Evolutionary conservation across 257 asterid genomes (phyloP).

Genomic region (Coffea canephora): DNA sequence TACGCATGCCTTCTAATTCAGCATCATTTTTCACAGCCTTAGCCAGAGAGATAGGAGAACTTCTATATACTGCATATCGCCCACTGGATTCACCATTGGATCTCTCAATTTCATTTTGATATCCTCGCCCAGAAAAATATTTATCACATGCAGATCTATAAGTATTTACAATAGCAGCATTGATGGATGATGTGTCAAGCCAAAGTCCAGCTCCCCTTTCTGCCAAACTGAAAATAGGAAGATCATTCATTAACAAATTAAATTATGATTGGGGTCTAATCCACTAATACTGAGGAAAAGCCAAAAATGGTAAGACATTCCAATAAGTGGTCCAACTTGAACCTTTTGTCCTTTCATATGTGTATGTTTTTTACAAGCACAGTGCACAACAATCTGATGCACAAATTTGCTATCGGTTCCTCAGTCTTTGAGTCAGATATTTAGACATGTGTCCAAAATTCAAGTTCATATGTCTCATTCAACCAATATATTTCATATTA

Average conservation of each 20-base stretch:
- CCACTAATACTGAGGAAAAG: not conserved
- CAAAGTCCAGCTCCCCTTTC: conserved; percentile 73
- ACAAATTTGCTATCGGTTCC: not conserved
- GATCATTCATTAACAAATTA: conserved; percentile 1
- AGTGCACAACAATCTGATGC: not conserved
- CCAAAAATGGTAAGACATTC: not conserved
- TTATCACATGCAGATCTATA: conserved; percentile 64
- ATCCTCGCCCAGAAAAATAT: conserved; percentile 31
- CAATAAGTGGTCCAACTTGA: not conserved
- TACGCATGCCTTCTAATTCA: conserved; percentile 88
- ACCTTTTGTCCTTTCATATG: not conserved
- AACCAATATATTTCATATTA: not conserved
- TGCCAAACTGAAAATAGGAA: conserved; percentile 58
- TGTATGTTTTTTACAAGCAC: not conserved
- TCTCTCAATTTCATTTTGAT: conserved; percentile 24
- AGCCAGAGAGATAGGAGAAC: conserved; percentile 80
- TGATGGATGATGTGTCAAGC: conserved; percentile 83
- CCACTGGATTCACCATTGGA: conserved; percentile 33
- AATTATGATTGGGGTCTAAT: not conserved
- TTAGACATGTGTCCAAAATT: not conserved
- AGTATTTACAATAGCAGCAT: conserved; percentile 76
- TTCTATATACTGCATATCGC: conserved; percentile 50
- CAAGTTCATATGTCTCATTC: not conserved
- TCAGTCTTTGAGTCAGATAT: not conserved
- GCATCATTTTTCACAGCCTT: conserved; percentile 96